These are phyloP conservation scores for Phanerodontia chrysosporium DNA, from an alignment of 768 basidiomycete genomes.

Conservation along the genomic window DNA sequence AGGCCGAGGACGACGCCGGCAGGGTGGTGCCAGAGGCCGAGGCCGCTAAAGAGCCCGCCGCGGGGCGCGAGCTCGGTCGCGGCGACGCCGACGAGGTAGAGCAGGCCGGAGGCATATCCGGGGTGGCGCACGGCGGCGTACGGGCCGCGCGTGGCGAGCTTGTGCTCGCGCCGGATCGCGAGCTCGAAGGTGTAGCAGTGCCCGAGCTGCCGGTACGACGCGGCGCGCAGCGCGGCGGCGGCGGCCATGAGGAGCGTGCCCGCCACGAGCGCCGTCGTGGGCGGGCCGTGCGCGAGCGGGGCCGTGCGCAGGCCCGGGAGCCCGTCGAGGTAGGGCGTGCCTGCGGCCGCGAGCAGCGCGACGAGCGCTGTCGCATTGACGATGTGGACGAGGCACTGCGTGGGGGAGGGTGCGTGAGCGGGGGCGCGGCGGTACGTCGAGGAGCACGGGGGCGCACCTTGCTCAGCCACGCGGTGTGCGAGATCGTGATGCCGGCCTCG, in stretches of 20 bases:
- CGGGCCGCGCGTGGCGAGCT: constrained; percentile 17
- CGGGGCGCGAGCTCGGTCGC: neutral
- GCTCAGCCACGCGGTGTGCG: neutral
- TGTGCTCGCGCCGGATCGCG: constrained; percentile 7
- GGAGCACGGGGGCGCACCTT: neutral
- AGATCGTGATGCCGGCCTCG: neutral
- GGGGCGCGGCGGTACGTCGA: no score
- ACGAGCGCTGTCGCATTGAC: neutral
- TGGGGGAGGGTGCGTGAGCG: no score
- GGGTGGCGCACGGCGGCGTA: constrained; percentile 21
- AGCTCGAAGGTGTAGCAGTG: constrained; percentile 13
- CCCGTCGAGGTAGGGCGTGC: neutral
- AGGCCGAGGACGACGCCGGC: neutral
- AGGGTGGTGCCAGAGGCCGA: neutral
- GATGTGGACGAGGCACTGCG: neutral
- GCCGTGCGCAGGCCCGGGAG: no score
- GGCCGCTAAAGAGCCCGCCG: constrained; percentile 6
- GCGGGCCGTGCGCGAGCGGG: no score
- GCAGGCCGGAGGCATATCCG: constrained; percentile 12
- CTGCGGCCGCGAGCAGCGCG: neutral
- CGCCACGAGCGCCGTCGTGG: neutral
- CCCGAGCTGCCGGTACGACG: constrained; percentile 6
- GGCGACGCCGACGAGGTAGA: constrained; percentile 3
- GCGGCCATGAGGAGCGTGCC: neutral
- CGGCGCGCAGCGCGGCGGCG: neutral